These are phyloP conservation scores for Tolypocladium endophyticum DNA, from an alignment of 2,329 filamentous ascomycete species.

Conservation along the genomic window DNA sequence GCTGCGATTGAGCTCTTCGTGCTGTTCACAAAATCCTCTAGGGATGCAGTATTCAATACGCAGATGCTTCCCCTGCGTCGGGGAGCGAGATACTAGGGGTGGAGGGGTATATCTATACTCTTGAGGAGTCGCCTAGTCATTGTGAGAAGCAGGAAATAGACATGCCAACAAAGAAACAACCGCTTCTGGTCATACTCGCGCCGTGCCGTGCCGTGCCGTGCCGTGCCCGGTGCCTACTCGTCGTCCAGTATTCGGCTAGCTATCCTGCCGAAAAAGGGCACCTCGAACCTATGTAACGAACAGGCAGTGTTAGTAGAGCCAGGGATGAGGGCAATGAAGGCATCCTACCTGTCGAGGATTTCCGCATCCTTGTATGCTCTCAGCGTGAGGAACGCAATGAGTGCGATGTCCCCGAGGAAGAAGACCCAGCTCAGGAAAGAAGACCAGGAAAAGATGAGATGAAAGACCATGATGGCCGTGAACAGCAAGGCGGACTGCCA, in stretches of 20 bases:
- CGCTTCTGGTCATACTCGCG: neutral
- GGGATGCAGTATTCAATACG: neutral
- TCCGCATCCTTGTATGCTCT: slow-evolving; percentile 78
- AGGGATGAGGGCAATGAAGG: neutral
- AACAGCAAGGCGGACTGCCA: slow-evolving; percentile 90
- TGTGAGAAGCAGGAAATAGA: neutral
- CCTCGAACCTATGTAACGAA: slow-evolving; percentile 52
- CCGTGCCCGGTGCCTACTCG: slow-evolving; percentile 33
- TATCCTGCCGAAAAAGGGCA: slow-evolving; percentile 75
- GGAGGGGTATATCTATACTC: neutral
- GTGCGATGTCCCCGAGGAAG: slow-evolving; percentile 60
- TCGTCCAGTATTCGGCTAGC: slow-evolving; percentile 88
- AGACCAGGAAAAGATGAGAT: slow-evolving; percentile 81
- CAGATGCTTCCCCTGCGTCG: neutral
- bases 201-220: neutral
- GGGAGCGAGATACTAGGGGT: neutral
- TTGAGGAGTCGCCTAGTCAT: neutral
- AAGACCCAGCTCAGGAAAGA: slow-evolving; percentile 74
- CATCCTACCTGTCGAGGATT: slow-evolving; percentile 46
- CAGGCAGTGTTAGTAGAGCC: neutral
- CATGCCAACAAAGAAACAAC: neutral
- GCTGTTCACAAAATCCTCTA: neutral
- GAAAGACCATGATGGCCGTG: slow-evolving; percentile 61
- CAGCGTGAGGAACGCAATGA: slow-evolving; percentile 68
- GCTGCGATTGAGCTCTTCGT: neutral